Base-by-base conservation (phyloP, 345 rosid species). In the Streptanthus diversifolius region DNA sequence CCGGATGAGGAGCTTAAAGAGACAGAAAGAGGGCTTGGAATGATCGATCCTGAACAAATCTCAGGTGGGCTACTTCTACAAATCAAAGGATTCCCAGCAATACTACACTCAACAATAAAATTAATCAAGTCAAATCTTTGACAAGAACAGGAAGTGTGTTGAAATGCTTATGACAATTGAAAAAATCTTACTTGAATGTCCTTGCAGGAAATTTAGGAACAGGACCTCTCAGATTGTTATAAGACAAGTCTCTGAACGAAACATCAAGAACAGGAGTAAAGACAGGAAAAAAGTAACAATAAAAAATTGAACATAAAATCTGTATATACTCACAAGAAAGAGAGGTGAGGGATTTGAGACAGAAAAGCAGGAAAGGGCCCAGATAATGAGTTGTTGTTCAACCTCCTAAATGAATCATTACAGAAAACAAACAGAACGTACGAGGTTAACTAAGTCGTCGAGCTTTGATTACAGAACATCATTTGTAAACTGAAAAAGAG, bases 371-470 rank as follows among this genome's bases (percentile, higher is more conserved):
- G 97, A 62, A 90, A 85, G 59, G 87, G 82, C 55, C 98, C 97
- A 74, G 89, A 84, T 72, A 93, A 81, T 82, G 91, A 88, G 74
- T 93, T 93, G 79, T 93, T 90, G 86, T 93, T 93, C 79, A 93
- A 83, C 82, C 98, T 90, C 86, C 98, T 93, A 76, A 41, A 58
- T 71, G 12, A 58, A 67, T 66, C 89, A 80, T 83, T 73, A 78
- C 83, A 82, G 22, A 44, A 43, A 44, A 44, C 51, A 45, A 17
- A 17, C 10, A 45, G 51, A 77, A 84, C 11, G 62, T 52, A 53
- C 63, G 59, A 72, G 73, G 71, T 69, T 48, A 24, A 24, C 17
- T 25, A 41, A 44, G 13, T 60, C 1, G 22, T 41, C 17, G 9
- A 63, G 18, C 66, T 61, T 68, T 43, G 71, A 59, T 22, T 39